These are phyloP conservation scores for Loxodes magnus DNA, from an alignment of 73 alveolate species.

Conservation along the genomic window DNA sequence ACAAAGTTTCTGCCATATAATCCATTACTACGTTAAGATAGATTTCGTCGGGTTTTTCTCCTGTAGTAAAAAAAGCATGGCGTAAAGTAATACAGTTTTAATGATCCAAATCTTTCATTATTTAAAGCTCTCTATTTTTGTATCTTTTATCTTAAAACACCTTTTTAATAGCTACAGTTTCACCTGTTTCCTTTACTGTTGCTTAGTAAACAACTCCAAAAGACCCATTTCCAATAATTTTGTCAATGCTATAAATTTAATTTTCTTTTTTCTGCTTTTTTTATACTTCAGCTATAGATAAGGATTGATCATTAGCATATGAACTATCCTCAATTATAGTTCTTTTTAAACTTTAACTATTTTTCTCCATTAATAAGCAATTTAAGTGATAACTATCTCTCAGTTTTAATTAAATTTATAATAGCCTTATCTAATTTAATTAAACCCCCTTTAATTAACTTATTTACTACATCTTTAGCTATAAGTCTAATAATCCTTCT, in stretches of 20 bases:
- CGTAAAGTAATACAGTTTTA: conserved; percentile 64
- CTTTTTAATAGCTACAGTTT: conserved; percentile 81
- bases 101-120: conserved; percentile 86
- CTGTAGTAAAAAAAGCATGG: conserved; percentile 86
- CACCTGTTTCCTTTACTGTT: conserved; percentile 75
- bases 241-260: conserved; percentile 69
- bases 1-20: conserved; percentile 49
- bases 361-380: too few species aligned
- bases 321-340: too few species aligned
- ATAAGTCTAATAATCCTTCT: too few species aligned
- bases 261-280: too few species aligned
- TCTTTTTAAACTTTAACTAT: too few species aligned
- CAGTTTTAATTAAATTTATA: too few species aligned
- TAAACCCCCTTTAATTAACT: too few species aligned
- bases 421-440: too few species aligned
- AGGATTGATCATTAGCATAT: too few species aligned
- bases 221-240: conserved; percentile 83
- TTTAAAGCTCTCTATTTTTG: conserved; percentile 84
- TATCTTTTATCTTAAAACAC: conserved; percentile 85
- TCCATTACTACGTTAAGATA: conserved; percentile 72
- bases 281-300: too few species aligned
- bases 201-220: conserved; percentile 80
- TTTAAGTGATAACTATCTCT: too few species aligned
- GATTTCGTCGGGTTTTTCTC: conserved; percentile 70
- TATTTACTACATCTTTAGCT: too few species aligned